Conservation (phyloP, 179 eudicot species). For the Pouteria campechiana region DNA sequence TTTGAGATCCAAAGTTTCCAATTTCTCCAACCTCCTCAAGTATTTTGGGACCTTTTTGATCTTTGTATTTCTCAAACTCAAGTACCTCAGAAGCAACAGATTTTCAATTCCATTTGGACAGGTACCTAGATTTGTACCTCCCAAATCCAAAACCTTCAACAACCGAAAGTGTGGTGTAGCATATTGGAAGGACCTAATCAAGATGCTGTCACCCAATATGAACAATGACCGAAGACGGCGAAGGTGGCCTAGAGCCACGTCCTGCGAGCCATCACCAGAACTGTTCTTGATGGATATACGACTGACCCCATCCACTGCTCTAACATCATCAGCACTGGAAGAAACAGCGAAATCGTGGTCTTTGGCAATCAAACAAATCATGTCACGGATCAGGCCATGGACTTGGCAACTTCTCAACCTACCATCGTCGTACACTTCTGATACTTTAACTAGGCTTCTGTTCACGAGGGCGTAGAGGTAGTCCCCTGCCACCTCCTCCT, state of each 20-base stretch:
- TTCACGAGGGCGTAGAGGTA: slow-evolving; percentile 6
- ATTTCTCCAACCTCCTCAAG: slow-evolving; percentile 2
- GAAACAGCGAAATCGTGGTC: not conserved
- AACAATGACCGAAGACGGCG: too few species aligned
- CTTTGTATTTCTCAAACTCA: slow-evolving; percentile 6
- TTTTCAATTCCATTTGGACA: slow-evolving; percentile 5
- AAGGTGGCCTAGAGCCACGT: too few species aligned
- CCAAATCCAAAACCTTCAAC: slow-evolving; percentile 4
- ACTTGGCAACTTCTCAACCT: not conserved
- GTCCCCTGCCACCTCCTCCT: slow-evolving; percentile 5
- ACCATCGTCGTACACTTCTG: not conserved
- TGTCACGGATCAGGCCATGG: not conserved
- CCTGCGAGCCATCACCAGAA: too few species aligned
- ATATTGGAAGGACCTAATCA: not conserved
- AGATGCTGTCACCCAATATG: too few species aligned
- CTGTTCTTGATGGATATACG: too few species aligned
- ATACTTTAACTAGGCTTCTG: slow-evolving; percentile 1
- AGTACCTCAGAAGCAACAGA: slow-evolving; percentile 3
- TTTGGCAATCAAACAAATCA: not conserved
- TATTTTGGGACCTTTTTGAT: slow-evolving; percentile 2
- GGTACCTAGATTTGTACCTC: not conserved
- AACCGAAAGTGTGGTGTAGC: not conserved
- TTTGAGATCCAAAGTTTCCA: slow-evolving; percentile 6
- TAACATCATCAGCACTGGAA: too few species aligned
- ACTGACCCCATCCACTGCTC: too few species aligned